Conservation (phyloP, 2,329 filamentous ascomycete genomes). For the Coniosporium tulheliwenetii region DNA sequence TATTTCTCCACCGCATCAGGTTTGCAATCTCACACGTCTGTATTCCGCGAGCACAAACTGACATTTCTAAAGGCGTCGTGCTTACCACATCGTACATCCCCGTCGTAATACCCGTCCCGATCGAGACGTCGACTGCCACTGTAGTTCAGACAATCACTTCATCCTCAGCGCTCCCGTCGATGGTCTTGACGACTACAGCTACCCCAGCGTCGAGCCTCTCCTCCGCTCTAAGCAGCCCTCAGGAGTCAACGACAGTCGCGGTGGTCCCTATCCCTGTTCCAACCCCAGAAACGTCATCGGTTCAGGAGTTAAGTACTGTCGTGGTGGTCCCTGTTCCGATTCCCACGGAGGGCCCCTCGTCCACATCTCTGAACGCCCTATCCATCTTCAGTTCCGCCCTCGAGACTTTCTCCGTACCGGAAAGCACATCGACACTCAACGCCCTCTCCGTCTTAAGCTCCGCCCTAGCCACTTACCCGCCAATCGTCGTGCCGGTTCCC, state of each 20-base stretch:
- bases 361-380: not conserved
- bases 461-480: not conserved
- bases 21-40: not conserved
- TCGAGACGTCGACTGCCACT: too few species aligned
- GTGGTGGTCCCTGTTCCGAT: too few species aligned
- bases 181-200: too few species aligned
- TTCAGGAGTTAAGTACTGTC: too few species aligned
- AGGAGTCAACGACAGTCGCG: too few species aligned
- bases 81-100: conserved; percentile 4
- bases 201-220: too few species aligned
- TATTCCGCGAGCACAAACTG: not conserved
- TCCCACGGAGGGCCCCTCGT: not conserved
- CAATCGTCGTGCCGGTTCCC: not conserved
- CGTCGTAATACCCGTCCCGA: conserved; percentile 5
- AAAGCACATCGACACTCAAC: not conserved
- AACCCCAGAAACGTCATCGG: too few species aligned
- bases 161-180: too few species aligned
- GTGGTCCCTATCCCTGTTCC: too few species aligned
- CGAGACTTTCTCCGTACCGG: not conserved
- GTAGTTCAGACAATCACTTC: too few species aligned
- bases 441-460: conserved; percentile 1
- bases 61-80: conserved; percentile 1
- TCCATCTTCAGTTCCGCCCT: conserved; percentile 1
- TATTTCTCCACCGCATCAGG: not conserved
- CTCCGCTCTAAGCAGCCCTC: too few species aligned